These are phyloP conservation scores for Russula ochroleuca DNA, from an alignment of 768 basidiomycete genomes.

Conservation along the genomic window DNA sequence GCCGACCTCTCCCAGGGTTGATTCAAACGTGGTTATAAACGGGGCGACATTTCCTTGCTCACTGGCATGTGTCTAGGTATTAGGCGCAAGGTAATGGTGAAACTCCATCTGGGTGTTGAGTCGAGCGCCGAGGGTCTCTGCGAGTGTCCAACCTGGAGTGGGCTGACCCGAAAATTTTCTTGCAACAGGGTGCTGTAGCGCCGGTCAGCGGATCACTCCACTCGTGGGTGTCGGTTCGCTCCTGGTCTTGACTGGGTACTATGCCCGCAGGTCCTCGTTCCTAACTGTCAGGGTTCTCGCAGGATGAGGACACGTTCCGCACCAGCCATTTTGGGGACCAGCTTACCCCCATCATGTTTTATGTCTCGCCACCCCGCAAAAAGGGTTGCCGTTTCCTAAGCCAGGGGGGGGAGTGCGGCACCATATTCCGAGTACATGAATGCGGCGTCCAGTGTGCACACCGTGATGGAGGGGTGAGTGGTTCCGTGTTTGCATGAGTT, in stretches of 20 bases:
- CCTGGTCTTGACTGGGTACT: neutral
- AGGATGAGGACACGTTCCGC: neutral
- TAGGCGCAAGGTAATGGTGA: neutral
- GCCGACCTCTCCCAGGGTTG: neutral
- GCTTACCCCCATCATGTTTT: neutral
- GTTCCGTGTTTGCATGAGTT: neutral
- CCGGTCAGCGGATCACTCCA: neutral
- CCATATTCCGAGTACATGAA: neutral
- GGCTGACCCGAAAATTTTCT: neutral
- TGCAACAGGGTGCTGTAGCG: neutral
- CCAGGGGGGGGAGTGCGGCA: neutral
- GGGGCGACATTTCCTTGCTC: neutral
- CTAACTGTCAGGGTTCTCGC: neutral
- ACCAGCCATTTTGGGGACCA: neutral
- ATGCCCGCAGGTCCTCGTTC: neutral
- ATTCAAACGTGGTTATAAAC: neutral
- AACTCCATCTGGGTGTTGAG: neutral
- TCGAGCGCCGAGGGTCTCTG: neutral
- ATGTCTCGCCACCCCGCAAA: neutral
- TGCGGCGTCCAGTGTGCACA: neutral
- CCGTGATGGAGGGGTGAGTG: neutral
- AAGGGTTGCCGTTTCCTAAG: neutral
- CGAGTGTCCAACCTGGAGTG: neutral
- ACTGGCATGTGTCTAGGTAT: neutral
- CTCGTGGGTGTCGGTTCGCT: neutral